Evolutionary conservation across 2,329 filamentous ascomycete genomes (phyloP), one percentile per base, ranked within the genome.

Genomic region (Aspergillus fumigatus): DNA sequence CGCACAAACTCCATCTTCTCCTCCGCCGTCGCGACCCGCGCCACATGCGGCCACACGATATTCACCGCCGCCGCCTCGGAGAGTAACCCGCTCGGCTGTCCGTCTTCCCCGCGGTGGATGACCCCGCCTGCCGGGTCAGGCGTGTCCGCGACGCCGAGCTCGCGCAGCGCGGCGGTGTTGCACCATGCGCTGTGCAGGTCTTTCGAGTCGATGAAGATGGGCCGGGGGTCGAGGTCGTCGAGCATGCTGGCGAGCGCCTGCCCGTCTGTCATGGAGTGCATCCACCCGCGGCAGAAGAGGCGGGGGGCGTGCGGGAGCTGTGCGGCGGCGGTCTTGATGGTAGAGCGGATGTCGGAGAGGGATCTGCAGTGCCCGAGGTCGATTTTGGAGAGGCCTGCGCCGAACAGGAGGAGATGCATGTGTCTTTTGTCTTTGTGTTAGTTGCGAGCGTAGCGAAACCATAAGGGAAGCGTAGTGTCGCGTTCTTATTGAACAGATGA

Each of bases 101-200:
- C 4, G 2, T 69, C 38, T 0, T 56, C 65, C 55, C 79, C 75
- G 3, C 79, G 70, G 56, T 78, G 70, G 50, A 82, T 80, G 1
- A 65, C 71, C 1, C 79, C 79, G 1, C 79, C 79, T 0, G 73
- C 71, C 0, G 78, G 77, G 53, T 77, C 71, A 2, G 72, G 64
- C 62, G 73, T 70, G 3, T 71, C 65, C 26, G 74, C 63, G 4
- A 79, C 66, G 10, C 69, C 70, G 60, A 81, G 71, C 62, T 81
- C 79, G 51, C 66, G 51, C 27, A 82, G 64, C 1, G 78, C 79
- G 3, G 78, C 70, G 40, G 67, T 75, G 59, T 79, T 81, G 63
- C 78, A 80, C 79, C 79, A 82, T 2, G 74, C 74, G 0, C 77
- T 80, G 62, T 81, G 79, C 17, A 81, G 67, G 57, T 80, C 78